Evolutionary conservation across 495 filamentous ascomycete species (phyloP).

Genomic region (Neurospora sp.): DNA sequence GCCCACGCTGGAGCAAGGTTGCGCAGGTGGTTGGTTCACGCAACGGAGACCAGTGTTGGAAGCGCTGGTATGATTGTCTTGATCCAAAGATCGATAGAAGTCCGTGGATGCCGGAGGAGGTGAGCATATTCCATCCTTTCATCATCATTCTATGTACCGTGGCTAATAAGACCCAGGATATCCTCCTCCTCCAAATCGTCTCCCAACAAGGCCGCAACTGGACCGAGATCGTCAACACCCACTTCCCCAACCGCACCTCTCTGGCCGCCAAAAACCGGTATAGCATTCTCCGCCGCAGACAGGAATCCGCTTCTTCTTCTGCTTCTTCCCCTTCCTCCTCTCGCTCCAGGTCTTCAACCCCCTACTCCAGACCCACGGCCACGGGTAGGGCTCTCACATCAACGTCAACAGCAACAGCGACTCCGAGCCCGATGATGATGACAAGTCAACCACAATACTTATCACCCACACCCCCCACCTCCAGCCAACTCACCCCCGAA

Average conservation of each 20-base stretch:
- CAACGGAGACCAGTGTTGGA: conserved; percentile 28
- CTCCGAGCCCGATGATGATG: neutral
- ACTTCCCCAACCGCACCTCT: conserved; percentile 26
- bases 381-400: neutral
- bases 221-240: conserved; percentile 23
- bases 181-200: conserved; percentile 17
- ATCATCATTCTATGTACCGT: neutral
- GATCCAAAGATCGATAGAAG: conserved; percentile 24
- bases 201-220: conserved; percentile 23
- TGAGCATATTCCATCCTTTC: neutral
- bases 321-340: neutral
- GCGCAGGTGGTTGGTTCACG: conserved; percentile 19
- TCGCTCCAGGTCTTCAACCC: neutral
- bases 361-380: neutral
- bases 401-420: neutral
- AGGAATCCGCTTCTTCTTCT: conserved; percentile 1
- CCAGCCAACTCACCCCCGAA: neutral
- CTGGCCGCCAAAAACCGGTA: conserved; percentile 29
- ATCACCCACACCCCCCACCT: neutral
- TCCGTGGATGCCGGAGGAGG: conserved; percentile 23
- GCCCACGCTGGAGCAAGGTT: conserved; percentile 26
- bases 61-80: conserved; percentile 25
- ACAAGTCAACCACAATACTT: neutral
- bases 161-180: conserved; percentile 14
- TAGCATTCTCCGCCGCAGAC: conserved; percentile 19